phyloP scores from a whole-genome alignment of 768 basidiomycete species.

The Cyathus striatus region DNA sequence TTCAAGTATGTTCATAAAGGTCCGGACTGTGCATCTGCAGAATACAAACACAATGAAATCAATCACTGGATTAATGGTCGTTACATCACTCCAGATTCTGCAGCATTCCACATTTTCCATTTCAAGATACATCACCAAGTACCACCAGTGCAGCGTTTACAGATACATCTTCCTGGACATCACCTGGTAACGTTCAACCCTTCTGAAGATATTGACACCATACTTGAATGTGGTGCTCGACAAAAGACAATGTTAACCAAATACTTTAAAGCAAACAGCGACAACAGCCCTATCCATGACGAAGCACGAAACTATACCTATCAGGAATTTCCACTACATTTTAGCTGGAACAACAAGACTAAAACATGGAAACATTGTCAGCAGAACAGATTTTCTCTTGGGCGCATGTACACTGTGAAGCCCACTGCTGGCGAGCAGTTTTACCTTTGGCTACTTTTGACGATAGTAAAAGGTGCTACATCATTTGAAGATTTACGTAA shows the following conservation, averaged over 20 bases:
- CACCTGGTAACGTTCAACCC: constrained; percentile 32
- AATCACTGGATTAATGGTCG: constrained; percentile 26
- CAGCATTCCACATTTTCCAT: constrained; percentile 27
- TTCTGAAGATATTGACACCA: constrained; percentile 15
- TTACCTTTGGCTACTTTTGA: constrained; percentile 34
- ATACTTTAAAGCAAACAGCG: constrained; percentile 18
- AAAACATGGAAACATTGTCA: constrained; percentile 21
- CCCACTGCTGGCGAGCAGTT: constrained; percentile 32
- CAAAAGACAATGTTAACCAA: constrained; percentile 23
- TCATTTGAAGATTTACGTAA: constrained; percentile 18
- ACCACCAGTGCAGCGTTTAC: constrained; percentile 35
- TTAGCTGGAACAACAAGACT: constrained; percentile 4
- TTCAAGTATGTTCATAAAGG: constrained; percentile 50
- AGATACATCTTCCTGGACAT: constrained; percentile 34
- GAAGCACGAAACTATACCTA: constrained; percentile 15
- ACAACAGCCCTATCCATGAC: constrained; percentile 5
- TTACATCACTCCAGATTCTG: constrained; percentile 30
- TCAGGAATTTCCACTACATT: constrained; percentile 25
- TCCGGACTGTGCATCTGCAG: constrained; percentile 24
- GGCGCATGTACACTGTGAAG: constrained; percentile 31
- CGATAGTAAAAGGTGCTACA: constrained; percentile 27
- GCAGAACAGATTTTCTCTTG: constrained; percentile 26
- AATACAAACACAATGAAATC: constrained; percentile 31
- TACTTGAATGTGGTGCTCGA: constrained; percentile 10
- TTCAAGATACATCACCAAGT: constrained; percentile 25